Percentiles rank a stretch among this genome's conserved stretches.
These are phyloP conservation scores for Aspergillus sp. DNA, from an alignment of 2,329 filamentous ascomycete genomes.

Conservation along the genomic window DNA sequence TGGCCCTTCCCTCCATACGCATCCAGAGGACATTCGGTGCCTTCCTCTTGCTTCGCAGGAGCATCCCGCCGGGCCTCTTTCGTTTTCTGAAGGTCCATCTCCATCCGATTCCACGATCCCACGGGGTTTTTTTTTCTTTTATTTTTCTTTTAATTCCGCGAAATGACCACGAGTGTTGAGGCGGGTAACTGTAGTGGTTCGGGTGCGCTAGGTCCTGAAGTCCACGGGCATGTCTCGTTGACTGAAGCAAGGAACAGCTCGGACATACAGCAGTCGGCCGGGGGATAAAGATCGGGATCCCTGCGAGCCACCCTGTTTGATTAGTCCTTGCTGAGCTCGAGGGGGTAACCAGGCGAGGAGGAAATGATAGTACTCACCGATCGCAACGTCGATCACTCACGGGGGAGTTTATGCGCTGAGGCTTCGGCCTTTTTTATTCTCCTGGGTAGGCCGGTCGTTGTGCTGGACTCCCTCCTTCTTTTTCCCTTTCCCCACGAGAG, in stretches of 20 bases:
- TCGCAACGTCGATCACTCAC: conserved; percentile 17
- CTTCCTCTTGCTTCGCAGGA: conserved; percentile 35
- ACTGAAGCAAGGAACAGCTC: conserved; percentile 22
- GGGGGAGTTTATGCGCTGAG: conserved; percentile 3
- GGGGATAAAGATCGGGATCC: conserved; percentile 15
- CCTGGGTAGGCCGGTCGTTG: neutral
- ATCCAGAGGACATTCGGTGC: conserved; percentile 34
- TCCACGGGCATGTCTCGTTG: conserved; percentile 21
- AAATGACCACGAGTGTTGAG: conserved; percentile 1
- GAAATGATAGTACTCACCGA: conserved; percentile 19
- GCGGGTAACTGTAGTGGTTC: conserved; percentile 2
- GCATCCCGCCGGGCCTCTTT: conserved; percentile 37
- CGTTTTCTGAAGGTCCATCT: conserved; percentile 42
- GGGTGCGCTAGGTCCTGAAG: conserved; percentile 12
- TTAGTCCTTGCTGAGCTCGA: conserved; percentile 21
- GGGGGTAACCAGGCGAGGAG: conserved; percentile 17
- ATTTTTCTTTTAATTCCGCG: neutral
- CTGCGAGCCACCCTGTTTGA: conserved; percentile 18
- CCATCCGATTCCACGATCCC: conserved; percentile 13
- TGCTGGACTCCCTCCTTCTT: neutral
- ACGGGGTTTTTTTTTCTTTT: neutral
- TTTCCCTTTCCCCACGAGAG: neutral
- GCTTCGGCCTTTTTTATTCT: neutral
- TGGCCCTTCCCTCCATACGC: conserved; percentile 32
- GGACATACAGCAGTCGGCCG: conserved; percentile 17